phyloP scores from a whole-genome alignment of 345 rosid genomes.

The Bruguiera parviflora region DNA sequence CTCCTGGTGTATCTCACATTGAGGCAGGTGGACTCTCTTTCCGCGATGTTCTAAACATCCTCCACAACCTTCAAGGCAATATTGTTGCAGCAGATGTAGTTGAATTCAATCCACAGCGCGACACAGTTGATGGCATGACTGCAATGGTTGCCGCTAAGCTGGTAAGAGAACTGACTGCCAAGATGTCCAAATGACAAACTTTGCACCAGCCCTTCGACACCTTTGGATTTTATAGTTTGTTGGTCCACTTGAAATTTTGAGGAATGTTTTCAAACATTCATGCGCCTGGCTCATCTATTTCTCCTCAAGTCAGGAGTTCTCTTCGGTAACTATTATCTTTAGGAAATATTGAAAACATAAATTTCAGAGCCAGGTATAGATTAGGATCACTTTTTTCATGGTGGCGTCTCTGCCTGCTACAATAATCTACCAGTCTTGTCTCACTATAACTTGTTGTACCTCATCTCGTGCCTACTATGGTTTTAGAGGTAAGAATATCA shows the following conservation, averaged over 20 bases:
- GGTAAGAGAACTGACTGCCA: slow-evolving; percentile 86
- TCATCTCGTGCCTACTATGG: background rate
- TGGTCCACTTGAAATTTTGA: background rate
- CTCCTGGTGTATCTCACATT: slow-evolving; percentile 96
- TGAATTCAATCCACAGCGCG: slow-evolving; percentile 95
- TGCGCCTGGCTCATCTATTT: too few species aligned
- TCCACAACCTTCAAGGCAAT: slow-evolving; percentile 78
- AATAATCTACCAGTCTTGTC: too few species aligned
- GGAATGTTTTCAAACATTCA: background rate
- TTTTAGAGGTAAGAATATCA: too few species aligned
- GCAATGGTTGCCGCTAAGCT: slow-evolving; percentile 99
- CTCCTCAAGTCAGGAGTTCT: too few species aligned
- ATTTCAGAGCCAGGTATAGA: background rate
- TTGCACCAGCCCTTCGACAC: background rate
- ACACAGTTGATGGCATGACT: slow-evolving; percentile 98
- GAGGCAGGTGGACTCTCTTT: slow-evolving; percentile 98
- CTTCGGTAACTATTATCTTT: too few species aligned
- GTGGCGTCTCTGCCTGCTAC: too few species aligned
- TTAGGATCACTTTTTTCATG: too few species aligned
- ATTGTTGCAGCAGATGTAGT: slow-evolving; percentile 95
- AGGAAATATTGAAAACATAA: background rate
- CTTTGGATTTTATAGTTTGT: background rate
- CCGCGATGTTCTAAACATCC: slow-evolving; percentile 85
- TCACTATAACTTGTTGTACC: background rate
- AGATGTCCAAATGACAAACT: slow-evolving; percentile 64